Base-by-base conservation (phyloP, 352 stramenopile genomes). In the Thalassiosira delicatula region DNA sequence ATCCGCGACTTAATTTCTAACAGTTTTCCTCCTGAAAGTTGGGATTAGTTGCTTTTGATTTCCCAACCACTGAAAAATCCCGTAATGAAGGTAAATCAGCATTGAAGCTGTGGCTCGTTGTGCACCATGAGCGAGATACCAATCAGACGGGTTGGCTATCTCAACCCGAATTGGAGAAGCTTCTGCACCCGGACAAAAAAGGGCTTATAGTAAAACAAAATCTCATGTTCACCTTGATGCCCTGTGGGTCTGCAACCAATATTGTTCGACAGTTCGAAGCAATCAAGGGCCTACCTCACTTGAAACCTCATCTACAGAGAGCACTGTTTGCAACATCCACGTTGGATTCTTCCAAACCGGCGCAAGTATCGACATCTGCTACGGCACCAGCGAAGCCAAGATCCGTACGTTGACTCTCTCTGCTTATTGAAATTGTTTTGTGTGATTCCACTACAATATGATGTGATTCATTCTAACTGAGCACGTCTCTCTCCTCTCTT, bases 211-310 rank as follows among this genome's bases (percentile, higher is more conserved):
- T 86, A 19, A 73, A 76, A n/a, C 44, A 77, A 37, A 79, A 82
- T 78, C 17, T 53, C 4, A 57, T 66, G 19, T 56, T 87, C 32
- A 84, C 81, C 9, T 46, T 87, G 40, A 74, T 87, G 12, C 70
- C 61, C 1, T 74, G 63, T 57, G 81, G 81, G 14, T 82, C 70
- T 33, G 84, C 70, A 35, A 84, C 69, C 1, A 87, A 87, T 61
- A 82, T 89, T 25, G 71, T 89, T 3, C 62, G 84, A 14, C 79
- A 89, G 42, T 89, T 81, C 68, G 79, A 89, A 53, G 84, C 74
- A 68, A 79, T 89, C 11, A 88, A 88, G 60, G 68, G 60, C 30
- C 63, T 87, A 12, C 49, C 57, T n/a, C 71, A 70, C 49, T 72
- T 87, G 57, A 87, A 87, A 27, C 51, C 78, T 35, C 79, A 89